Evolutionary conservation across 805 yeast genomes (phyloP).

Genomic region (Phaffomyces antillensis): DNA sequence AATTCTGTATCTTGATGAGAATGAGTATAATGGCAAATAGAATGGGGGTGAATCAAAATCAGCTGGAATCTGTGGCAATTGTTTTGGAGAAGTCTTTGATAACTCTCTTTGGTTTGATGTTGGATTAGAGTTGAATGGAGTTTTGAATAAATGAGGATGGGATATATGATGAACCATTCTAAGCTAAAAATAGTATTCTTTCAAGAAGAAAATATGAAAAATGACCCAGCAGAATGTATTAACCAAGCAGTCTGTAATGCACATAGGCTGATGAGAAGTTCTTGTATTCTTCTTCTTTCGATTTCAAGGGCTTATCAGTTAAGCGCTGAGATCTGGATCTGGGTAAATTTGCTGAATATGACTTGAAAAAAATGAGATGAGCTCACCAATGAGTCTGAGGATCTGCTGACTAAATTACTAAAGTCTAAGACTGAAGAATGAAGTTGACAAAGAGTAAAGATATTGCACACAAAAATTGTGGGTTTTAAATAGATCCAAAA

Average conservation of each 20-base stretch:
- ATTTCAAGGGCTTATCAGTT: no score
- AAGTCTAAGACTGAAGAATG: no score
- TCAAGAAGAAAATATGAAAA: constrained; percentile 7
- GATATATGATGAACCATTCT: background rate
- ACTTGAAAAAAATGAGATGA: no score
- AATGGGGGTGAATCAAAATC: constrained; percentile 34
- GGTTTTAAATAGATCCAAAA: no score
- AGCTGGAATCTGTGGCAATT: constrained; percentile 22
- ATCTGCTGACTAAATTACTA: no score
- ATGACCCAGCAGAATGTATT: constrained; percentile 8
- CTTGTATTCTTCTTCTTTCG: no score
- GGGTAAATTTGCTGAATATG: no score
- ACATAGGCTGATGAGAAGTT: background rate
- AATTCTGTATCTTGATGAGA: constrained; percentile 38
- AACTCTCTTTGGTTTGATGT: background rate
- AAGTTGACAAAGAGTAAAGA: no score
- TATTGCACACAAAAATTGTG: no score
- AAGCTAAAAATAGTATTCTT: constrained; percentile 3
- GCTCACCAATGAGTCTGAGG: no score
- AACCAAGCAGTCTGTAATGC: constrained; percentile 3
- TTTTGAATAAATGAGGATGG: background rate
- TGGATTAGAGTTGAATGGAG: background rate
- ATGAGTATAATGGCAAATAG: constrained; percentile 36
- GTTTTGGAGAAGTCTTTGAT: constrained; percentile 1
- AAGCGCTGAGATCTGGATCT: no score